A percentile compares a stretch with the other conserved stretches of the same genome.
These are phyloP conservation scores for Thelonectria blattea DNA, from an alignment of 2,329 filamentous ascomycete species.

Conservation along the genomic window DNA sequence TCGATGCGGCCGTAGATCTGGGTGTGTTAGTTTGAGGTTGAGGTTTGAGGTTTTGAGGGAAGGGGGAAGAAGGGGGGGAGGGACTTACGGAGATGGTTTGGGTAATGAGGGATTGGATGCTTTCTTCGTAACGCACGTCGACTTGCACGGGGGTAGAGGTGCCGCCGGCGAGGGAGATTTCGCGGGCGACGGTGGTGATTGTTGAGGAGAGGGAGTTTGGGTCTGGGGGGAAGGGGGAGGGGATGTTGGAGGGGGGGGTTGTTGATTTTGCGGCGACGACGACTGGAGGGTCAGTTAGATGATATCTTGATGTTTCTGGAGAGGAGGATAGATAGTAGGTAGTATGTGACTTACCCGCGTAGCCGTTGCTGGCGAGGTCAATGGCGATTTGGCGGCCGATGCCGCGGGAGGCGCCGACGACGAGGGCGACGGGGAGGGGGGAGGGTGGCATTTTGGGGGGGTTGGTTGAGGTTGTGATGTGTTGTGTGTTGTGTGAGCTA, in stretches of 20 bases:
- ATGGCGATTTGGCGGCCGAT: slow-evolving; percentile 83
- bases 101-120: slow-evolving; percentile 65
- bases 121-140: slow-evolving; percentile 70
- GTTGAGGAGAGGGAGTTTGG: slow-evolving; percentile 78
- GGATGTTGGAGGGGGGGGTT: slow-evolving; percentile 62
- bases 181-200: slow-evolving; percentile 78
- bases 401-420: slow-evolving; percentile 78
- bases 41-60: neutral
- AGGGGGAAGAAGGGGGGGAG: neutral
- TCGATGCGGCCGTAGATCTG: slow-evolving; percentile 69
- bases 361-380: slow-evolving; percentile 73
- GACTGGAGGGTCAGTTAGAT: slow-evolving; percentile 48
- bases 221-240: slow-evolving; percentile 71
- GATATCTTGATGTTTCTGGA: neutral
- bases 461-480: neutral
- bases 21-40: slow-evolving; percentile 9
- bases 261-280: slow-evolving; percentile 79
- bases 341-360: slow-evolving; percentile 61
- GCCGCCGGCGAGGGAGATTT: slow-evolving; percentile 71
- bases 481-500: neutral
- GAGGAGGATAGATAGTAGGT: neutral
- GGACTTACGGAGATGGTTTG: slow-evolving; percentile 53
- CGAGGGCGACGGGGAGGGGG: slow-evolving; percentile 65
- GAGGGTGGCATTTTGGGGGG: neutral
- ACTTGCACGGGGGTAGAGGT: slow-evolving; percentile 70